These are phyloP conservation scores for Ceratobasidium sp. DNA, from an alignment of 1,284 basidiomycete genomes.

Conservation along the genomic window DNA sequence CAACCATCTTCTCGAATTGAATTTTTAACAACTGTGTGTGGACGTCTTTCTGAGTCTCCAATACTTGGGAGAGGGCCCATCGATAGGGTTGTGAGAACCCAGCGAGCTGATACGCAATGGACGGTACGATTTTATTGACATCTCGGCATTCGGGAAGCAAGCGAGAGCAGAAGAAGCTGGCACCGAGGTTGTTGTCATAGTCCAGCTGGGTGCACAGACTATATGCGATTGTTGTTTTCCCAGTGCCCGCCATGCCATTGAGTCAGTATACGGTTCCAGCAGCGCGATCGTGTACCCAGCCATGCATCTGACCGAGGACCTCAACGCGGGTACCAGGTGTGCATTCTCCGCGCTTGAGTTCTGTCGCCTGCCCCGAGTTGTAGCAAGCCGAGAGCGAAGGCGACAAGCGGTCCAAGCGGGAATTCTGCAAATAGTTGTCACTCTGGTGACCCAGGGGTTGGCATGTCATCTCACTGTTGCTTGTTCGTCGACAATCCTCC, in stretches of 20 bases:
- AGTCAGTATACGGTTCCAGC: background rate
- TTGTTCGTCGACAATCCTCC: slow-evolving; percentile 1
- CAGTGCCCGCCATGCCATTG: background rate
- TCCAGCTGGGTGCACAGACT: slow-evolving; percentile 2
- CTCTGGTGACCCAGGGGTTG: background rate
- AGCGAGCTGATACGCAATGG: background rate
- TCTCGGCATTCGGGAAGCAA: background rate
- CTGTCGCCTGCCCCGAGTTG: background rate
- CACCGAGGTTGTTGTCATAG: background rate
- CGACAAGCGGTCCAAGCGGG: background rate
- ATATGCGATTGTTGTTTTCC: slow-evolving; percentile 11
- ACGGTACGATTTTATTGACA: background rate
- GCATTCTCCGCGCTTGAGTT: background rate
- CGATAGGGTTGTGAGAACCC: slow-evolving; percentile 3
- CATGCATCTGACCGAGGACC: background rate
- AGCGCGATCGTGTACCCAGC: background rate
- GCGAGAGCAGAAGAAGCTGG: slow-evolving; percentile 20
- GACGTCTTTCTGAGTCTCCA: background rate
- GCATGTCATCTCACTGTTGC: background rate
- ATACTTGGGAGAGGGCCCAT: background rate
- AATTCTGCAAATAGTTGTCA: background rate
- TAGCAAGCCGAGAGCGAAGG: background rate
- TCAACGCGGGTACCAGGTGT: slow-evolving; percentile 3
- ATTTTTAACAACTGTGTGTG: background rate
- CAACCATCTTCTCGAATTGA: background rate